Base-by-base conservation (phyloP, 2,329 filamentous ascomycete genomes). In the Trichoderma gracile region DNA sequence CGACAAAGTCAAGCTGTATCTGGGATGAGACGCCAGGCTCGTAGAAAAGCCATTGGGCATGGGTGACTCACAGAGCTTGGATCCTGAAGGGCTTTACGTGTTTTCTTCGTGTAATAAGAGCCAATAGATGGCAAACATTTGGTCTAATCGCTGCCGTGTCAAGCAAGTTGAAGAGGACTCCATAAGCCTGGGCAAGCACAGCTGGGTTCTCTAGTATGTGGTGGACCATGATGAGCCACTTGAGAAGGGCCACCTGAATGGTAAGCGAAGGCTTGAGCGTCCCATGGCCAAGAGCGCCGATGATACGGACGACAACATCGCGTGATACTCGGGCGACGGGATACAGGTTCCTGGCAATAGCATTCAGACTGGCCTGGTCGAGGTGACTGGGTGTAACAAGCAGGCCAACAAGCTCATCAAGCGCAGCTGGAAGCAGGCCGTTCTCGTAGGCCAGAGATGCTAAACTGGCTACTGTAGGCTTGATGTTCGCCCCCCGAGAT, bases 31-130 rank as follows among this genome's bases (percentile, higher is more conserved):
- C 30, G 15, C n/a, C n/a, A 17, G n/a, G 10, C 15, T 15, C 30
- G 17, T 27, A n/a, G 17, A 21, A 17, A 6, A 5, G 40, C 10
- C 7, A 14, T 4, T 8, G 27, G 9, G 4, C 2, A 45, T 40
- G 3, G 30, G 19, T n/a, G 12, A 55, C 65, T 60, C 61, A 89
- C 86, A 96, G 78, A 49, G 86, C 80, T 72, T 96, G 91, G 65
- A 96, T 93, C 65, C 92, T 84, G 73, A 92, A 93, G 2, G 91
- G 91, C 68, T 89, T 88, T 50, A 96, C 92, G 76, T 96, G 92
- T 72, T 88, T 92, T 63, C 92, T 86, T 63, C 91, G 82, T 52
- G 92, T 96, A 53, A 94, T 86, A 33, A 94, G 76, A 3, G 90
- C 92, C 23, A 96, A 80, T 42, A 96, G 76, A 77, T 96, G 91